Evolutionary conservation across 169 alveolate species (phyloP).

Genomic region (Perkinsus chesapeaki): DNA sequence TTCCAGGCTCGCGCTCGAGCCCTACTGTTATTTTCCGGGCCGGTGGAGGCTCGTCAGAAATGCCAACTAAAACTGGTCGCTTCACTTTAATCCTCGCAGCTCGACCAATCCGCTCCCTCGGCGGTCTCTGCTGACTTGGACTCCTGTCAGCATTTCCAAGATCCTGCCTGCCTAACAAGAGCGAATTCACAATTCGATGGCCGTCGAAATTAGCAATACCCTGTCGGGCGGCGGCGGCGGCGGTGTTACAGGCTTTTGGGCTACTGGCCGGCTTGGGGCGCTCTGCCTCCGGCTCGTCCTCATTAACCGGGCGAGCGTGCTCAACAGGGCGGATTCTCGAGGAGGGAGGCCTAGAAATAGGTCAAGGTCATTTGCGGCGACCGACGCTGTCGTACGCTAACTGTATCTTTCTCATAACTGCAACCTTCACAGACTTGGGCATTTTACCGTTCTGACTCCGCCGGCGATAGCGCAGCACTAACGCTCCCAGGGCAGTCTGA

Average conservation of each 20-base stretch:
- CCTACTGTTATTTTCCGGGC: neutral
- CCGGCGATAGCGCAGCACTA: neutral
- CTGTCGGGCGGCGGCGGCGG: neutral
- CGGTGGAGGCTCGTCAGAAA: neutral
- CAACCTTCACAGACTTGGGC: neutral
- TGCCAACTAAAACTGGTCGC: neutral
- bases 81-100: no score
- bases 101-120: no score
- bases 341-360: no score
- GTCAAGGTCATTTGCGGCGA: neutral
- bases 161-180: no score
- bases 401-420: neutral
- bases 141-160: no score
- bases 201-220: no score
- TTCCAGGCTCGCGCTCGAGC: neutral
- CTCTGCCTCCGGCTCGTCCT: neutral
- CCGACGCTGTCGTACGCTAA: neutral
- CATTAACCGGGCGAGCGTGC: no score
- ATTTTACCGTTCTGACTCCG: neutral
- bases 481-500: neutral
- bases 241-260: no score
- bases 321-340: no score
- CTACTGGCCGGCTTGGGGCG: neutral
- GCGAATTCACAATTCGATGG: no score
- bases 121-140: no score